Conservation (phyloP, 2,329 filamentous ascomycete species). For the Colletotrichum sp. region DNA sequence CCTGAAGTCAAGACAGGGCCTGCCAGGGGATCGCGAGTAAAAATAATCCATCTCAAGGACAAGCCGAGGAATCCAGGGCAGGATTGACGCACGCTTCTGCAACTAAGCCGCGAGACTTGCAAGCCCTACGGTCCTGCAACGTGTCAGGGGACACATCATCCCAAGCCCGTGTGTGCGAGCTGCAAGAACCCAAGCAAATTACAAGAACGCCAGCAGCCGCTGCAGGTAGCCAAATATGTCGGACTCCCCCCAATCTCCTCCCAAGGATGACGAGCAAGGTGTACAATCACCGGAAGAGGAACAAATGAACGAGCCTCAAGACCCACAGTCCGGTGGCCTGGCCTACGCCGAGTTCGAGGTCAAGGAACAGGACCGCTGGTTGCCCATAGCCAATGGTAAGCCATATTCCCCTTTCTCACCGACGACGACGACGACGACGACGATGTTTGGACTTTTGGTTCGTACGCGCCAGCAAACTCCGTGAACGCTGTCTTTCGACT, state of each 20-base stretch:
- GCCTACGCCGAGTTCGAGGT: slow-evolving; percentile 90
- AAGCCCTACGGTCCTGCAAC: slow-evolving; percentile 63
- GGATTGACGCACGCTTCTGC: slow-evolving; percentile 62
- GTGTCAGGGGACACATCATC: slow-evolving; percentile 68
- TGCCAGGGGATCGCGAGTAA: slow-evolving; percentile 38
- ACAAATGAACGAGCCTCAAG: slow-evolving; percentile 88
- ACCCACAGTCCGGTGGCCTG: slow-evolving; percentile 77
- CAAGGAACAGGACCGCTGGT: slow-evolving; percentile 99
- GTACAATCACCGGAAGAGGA: slow-evolving; percentile 93
- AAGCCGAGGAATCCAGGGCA: slow-evolving; percentile 25
- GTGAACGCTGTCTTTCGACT: slow-evolving; percentile 4
- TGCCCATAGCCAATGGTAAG: slow-evolving; percentile 99
- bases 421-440: not conserved
- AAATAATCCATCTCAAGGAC: slow-evolving; percentile 26
- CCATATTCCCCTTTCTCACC: slow-evolving; percentile 43
- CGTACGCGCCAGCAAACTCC: slow-evolving; percentile 17
- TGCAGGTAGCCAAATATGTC: slow-evolving; percentile 89
- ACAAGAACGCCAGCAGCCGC: slow-evolving; percentile 67
- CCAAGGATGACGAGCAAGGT: slow-evolving; percentile 93
- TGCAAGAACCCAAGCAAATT: slow-evolving; percentile 59
- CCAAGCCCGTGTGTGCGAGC: slow-evolving; percentile 58
- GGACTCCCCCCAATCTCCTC: slow-evolving; percentile 82
- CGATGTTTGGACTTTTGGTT: slow-evolving; percentile 52
- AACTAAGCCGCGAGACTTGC: slow-evolving; percentile 57
- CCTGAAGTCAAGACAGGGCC: slow-evolving; percentile 40